Base-by-base conservation (phyloP, 148 eudicot species). In the Silene uniflora region DNA sequence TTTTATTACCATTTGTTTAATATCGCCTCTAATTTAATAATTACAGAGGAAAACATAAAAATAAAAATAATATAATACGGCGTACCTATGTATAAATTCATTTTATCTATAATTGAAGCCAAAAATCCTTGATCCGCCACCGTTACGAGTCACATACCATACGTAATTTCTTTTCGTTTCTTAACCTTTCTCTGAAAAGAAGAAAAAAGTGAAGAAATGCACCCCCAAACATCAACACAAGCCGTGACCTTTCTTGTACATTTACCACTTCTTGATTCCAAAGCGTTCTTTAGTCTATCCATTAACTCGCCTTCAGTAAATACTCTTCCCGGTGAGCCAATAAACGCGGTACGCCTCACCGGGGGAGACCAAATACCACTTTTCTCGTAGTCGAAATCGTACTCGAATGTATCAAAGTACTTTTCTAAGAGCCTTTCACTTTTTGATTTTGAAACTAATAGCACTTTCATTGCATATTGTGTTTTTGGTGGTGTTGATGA, bases 321-420 rank as follows among this genome's bases (percentile, higher is more conserved):
- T 4, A 84, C 78, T 21, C 74, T 68, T 0, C 82, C 88, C 0
- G 86, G 85, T 0, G 83, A 77, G 46, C 76, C 82, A 10, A 84
- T 46, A 74, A 79, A 84, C 72, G 83, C 78, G 16, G 76, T 78
- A 8, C 86, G 87, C 21, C 73, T 75, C 16, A 88, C 75, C 39
- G 89, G 91, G 5, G 91, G 91, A 0, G 91, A 88, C 91, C 91
- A 88, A 1, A 88, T 39, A 2, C 88, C 91, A 49, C 89, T 88
- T 67, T 79, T 72, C 69, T 85, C 77, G 73, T 88, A 86, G 39
- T 86, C 86, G 55, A 88, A 88, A 21, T 80, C 86, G 60, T 73
- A 88, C 62, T 88, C 91, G 12, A 82, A 86, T 12, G 88, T 75
- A 59, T 88, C 91, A 12, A 75, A 81, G 79, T 86, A 88, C 75